These are phyloP conservation scores for Candida nemodendra DNA, from an alignment of 805 yeast genomes.

Conservation along the genomic window DNA sequence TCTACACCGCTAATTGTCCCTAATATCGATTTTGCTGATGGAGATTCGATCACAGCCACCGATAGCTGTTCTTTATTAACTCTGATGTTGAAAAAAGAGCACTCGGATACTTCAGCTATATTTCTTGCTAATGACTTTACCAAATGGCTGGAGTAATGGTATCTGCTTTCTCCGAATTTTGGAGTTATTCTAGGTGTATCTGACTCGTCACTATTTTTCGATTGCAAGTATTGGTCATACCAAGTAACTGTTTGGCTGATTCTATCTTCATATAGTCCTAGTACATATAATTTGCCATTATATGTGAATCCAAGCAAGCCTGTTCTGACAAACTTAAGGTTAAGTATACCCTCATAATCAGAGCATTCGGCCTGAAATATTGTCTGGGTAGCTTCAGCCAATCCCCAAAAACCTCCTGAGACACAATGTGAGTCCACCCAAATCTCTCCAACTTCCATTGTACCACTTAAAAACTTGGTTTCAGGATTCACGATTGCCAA, in stretches of 20 bases:
- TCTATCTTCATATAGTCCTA: slow-evolving; percentile 91
- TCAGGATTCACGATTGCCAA: slow-evolving; percentile 95
- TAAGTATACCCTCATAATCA: slow-evolving; percentile 67
- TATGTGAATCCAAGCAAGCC: slow-evolving; percentile 87
- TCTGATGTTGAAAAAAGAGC: slow-evolving; percentile 84
- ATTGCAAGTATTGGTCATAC: slow-evolving; percentile 48
- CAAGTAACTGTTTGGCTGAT: slow-evolving; percentile 73
- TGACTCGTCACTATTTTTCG: slow-evolving; percentile 9
- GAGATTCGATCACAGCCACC: slow-evolving; percentile 73
- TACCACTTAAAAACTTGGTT: slow-evolving; percentile 68
- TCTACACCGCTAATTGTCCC: slow-evolving; percentile 24
- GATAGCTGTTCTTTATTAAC: slow-evolving; percentile 80
- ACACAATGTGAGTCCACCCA: slow-evolving; percentile 96
- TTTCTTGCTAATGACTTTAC: slow-evolving; percentile 80
- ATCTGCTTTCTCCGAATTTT: slow-evolving; percentile 40
- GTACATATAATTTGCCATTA: slow-evolving; percentile 81
- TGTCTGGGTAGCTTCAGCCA: slow-evolving; percentile 62
- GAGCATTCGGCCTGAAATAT: slow-evolving; percentile 82
- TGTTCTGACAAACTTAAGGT: slow-evolving; percentile 81
- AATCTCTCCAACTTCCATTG: slow-evolving; percentile 86
- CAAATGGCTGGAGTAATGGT: slow-evolving; percentile 85
- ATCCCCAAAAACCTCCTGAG: slow-evolving; percentile 86
- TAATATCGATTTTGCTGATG: slow-evolving; percentile 17
- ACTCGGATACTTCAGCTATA: slow-evolving; percentile 79
- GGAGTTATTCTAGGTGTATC: slow-evolving; percentile 2